Evolutionary conservation across 352 stramenopile species (phyloP).

Genomic region (Phytophthora capsici): DNA sequence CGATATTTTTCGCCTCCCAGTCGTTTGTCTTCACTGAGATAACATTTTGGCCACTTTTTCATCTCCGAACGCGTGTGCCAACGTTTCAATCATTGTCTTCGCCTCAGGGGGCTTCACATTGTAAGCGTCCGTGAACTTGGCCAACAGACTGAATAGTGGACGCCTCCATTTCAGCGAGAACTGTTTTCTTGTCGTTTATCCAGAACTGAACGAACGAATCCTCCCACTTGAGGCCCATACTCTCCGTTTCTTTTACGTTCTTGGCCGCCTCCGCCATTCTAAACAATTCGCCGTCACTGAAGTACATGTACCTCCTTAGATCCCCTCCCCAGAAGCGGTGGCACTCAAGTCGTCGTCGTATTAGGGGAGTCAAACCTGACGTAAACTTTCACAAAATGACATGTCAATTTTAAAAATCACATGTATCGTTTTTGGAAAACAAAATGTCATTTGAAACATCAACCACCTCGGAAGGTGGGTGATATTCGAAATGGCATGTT

Average conservation of each 20-base stretch:
- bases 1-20: not conserved
- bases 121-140: not conserved
- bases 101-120: not conserved
- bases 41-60: not conserved
- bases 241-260: not conserved
- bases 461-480: no score
- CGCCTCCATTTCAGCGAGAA: not conserved
- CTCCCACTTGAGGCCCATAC: not conserved
- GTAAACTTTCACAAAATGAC: no score
- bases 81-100: not conserved
- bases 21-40: not conserved
- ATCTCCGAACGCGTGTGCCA: not conserved
- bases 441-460: no score
- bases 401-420: no score
- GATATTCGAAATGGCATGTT: no score
- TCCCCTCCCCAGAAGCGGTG: no score
- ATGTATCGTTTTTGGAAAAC: no score
- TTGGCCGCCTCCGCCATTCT: not conserved
- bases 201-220: not conserved
- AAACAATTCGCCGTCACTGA: not conserved
- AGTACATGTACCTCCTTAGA: no score
- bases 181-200: not conserved
- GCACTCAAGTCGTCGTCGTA: no score
- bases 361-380: no score
- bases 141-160: not conserved